Evolutionary conservation across 768 basidiomycete species (phyloP).

Genomic region (Trametes meyenii): DNA sequence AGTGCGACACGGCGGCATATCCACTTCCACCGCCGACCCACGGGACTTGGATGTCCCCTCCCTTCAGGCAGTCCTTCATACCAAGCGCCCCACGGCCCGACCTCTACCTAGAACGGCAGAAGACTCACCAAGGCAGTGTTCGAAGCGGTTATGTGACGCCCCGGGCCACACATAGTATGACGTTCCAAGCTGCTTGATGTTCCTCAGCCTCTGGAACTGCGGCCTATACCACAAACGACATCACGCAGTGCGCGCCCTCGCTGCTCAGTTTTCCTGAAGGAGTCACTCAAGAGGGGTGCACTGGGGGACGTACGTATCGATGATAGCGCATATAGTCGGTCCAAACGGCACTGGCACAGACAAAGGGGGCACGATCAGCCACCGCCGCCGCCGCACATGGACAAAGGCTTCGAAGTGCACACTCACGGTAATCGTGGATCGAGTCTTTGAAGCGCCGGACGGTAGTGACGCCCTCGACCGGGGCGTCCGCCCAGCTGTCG

Average conservation of each 20-base stretch:
- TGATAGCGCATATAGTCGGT: conserved; percentile 48
- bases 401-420: neutral
- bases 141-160: conserved; percentile 81
- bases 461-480: conserved; percentile 7
- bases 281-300: neutral
- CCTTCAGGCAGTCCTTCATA: neutral
- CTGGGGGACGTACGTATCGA: conserved; percentile 64
- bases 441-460: conserved; percentile 32
- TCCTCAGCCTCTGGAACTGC: conserved; percentile 77
- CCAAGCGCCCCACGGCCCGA: neutral
- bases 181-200: conserved; percentile 81
- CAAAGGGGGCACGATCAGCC: neutral
- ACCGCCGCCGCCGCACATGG: conserved; percentile 5
- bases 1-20: too few species aligned
- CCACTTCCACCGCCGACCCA: too few species aligned
- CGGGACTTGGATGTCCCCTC: neutral
- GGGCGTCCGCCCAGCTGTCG: conserved; percentile 13
- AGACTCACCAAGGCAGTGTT: conserved; percentile 74
- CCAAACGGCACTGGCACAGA: conserved; percentile 35
- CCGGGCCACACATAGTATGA: conserved; percentile 77
- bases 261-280: neutral
- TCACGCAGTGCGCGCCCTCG: neutral
- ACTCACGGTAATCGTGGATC: conserved; percentile 33
- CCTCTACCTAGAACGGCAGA: neutral
- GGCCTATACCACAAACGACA: conserved; percentile 42